Percentiles rank a stretch among this genome's conserved stretches.
Conservation (phyloP, 495 filamentous ascomycete genomes). For the Mytilinidion resinicola region DNA sequence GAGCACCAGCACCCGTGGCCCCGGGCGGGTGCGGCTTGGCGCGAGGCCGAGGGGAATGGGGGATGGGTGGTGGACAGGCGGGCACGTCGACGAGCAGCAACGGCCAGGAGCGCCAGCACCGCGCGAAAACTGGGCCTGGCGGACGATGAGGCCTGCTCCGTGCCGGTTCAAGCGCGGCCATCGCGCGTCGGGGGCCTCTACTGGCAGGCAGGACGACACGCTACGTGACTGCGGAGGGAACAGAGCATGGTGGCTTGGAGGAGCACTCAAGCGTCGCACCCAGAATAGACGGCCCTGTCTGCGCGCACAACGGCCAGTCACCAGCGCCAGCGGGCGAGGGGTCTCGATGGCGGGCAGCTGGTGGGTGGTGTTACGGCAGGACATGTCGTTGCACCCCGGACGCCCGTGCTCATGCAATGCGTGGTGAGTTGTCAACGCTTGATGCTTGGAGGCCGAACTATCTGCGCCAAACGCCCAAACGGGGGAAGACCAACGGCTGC, state of each 20-base stretch:
- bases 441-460: conserved; percentile 54
- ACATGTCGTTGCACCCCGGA: conserved; percentile 26
- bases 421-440: conserved; percentile 86
- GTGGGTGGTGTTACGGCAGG: conserved; percentile 26
- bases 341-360: conserved; percentile 14
- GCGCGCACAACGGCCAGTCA: too few species aligned
- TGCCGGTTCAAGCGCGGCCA: conserved; percentile 21
- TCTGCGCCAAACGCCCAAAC: conserved; percentile 47
- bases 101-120: neutral
- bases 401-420: conserved; percentile 55
- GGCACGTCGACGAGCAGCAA: conserved; percentile 14
- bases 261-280: conserved; percentile 18
- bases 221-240: conserved; percentile 22
- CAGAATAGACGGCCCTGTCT: conserved; percentile 25
- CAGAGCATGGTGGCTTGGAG: conserved; percentile 27
- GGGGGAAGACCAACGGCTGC: conserved; percentile 36
- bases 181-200: conserved; percentile 29
- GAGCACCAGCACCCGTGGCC: too few species aligned
- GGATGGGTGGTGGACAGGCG: conserved; percentile 9
- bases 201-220: conserved; percentile 49
- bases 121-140: conserved; percentile 17
- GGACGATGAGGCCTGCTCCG: conserved; percentile 3
- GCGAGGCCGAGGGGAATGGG: conserved; percentile 1
- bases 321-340: too few species aligned
- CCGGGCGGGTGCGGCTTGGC: conserved; percentile 21